Evolutionary conservation across 2,329 filamentous ascomycete species (phyloP).

Genomic region (Bipolaris victoriae): DNA sequence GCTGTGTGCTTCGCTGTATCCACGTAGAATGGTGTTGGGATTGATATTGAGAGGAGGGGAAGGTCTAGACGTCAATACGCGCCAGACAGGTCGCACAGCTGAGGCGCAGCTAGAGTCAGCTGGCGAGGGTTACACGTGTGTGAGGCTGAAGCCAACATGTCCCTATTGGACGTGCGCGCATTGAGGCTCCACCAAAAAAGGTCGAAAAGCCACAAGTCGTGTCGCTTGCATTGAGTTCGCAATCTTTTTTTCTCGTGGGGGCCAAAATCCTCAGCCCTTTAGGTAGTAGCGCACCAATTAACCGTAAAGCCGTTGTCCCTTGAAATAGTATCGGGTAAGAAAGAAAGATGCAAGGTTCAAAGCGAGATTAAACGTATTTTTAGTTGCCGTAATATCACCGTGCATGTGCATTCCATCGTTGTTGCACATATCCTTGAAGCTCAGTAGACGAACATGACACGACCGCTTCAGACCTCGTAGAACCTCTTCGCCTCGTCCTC

Average conservation of each 20-base stretch:
- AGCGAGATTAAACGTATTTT: neutral
- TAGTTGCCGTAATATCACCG: neutral
- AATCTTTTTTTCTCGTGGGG: neutral
- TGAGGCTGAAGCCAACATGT: conserved; percentile 22
- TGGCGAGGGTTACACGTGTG: conserved; percentile 13
- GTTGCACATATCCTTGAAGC: neutral
- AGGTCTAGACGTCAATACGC: neutral
- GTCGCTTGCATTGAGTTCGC: conserved; percentile 13
- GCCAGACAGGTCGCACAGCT: conserved; percentile 15
- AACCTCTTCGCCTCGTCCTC: conserved; percentile 69
- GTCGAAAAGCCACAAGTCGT: conserved; percentile 7
- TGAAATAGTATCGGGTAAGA: neutral
- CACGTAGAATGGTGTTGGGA: too few relatives aligned
- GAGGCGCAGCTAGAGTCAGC: conserved; percentile 23
- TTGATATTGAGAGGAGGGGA: neutral
- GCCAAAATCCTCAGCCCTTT: neutral
- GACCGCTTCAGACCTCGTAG: conserved; percentile 28
- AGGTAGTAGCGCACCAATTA: neutral
- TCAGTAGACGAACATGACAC: neutral
- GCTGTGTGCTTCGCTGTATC: neutral
- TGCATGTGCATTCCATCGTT: neutral
- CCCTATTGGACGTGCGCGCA: conserved; percentile 9
- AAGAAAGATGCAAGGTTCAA: neutral
- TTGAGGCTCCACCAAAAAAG: conserved; percentile 8
- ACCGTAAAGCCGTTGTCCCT: neutral